Base-by-base conservation (phyloP, 2,329 filamentous ascomycete genomes). In the Aspergillus felis region DNA sequence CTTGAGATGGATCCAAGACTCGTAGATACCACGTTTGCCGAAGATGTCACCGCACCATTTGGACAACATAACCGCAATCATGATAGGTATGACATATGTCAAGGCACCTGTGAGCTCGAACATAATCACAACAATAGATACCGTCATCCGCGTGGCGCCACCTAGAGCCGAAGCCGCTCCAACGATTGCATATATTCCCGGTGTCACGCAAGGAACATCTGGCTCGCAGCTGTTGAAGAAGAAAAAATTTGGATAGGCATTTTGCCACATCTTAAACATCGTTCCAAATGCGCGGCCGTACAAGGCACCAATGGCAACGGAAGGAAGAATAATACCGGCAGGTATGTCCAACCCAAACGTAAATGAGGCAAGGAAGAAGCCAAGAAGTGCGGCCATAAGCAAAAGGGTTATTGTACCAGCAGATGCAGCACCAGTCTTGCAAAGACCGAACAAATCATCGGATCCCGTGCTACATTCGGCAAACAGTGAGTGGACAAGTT, bases 21-120 rank as follows among this genome's bases (percentile, higher is more conserved):
- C 94, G 78, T 99, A 99, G 74, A 99, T 97, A 63, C 94, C 92
- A 51, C 89, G 86, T 56, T 91, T 90, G 27, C 91, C 92, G 73
- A 99, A 92, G 51, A 92, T 93, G 74, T 99, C 94, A 68, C 92
- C 94, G 27, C 96, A 91, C 94, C 94, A 99, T 78, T 99, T 99
- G 61, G 90, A 90, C 48, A 97, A 83, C 92, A 99, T 96, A 69
- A 99, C 94, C 47, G 92, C 92, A 62, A 99, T 90, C 94, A 99
- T 99, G 74, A 97, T 99, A 55, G 94, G 94, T 7, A 99, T 85
- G 51, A 99, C 93, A 71, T 97, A 97, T 0, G 92, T 96, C 28
- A 99, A 82, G 1, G 94, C 94, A 53, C 94, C 94, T 0, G 94
- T 99, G 56, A 99, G 87, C 78, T 99, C 94, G 70, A 99, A 99